Base-by-base conservation (phyloP, 495 filamentous ascomycete species). In the Collariella sp. region DNA sequence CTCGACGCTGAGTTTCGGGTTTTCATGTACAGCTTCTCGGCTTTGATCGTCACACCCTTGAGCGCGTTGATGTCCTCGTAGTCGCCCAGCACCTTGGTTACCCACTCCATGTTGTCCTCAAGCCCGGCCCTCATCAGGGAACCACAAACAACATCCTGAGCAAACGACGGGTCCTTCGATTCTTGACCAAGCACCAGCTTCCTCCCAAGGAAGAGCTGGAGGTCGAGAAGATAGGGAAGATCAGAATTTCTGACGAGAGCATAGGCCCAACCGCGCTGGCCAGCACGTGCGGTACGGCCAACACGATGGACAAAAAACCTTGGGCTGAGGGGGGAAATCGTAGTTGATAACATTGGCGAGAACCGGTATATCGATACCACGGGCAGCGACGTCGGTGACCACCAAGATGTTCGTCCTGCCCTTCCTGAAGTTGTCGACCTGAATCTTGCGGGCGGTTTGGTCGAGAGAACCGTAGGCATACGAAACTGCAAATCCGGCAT, bases 301-400 rank as follows among this genome's bases (percentile, higher is more conserved):
- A 99, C 94, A 62, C 93, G 85, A 68, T 99, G 93, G 54, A 99
- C 85, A 60, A 91, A 97, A n/a, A 16, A 97, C 82, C 68, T 99
- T 99, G 22, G 93, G 90, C 61, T 97, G 91, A 5, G 91, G 84
- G 3, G 93, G 93, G 63, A 99, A 97, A 58, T 97, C 89, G 74
- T 94, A 99, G 74, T 99, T 97, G 72, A 99, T 93, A 47, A 97
- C 93, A 64, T 99, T 96, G 38, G 89, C 90, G 11, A 99, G 81
- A 31, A 95, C 76, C 0, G 93, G 93, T 57, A 97, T 95, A 83
- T 99, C 93, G 55, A 99, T 94, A 78, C 93, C 93, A 74, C 93
- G 79, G 11, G 93, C 93, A 12, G 94, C 93, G 31, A 99, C 90
- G 68, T 99, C 93, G 5, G 93, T 99, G 31, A 96, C 91, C n/a